A percentile compares a stretch with the other conserved stretches of the same genome.
These are phyloP conservation scores for Ophiocordyceps unilateralis DNA, from an alignment of 2,329 filamentous ascomycete genomes.

Conservation along the genomic window DNA sequence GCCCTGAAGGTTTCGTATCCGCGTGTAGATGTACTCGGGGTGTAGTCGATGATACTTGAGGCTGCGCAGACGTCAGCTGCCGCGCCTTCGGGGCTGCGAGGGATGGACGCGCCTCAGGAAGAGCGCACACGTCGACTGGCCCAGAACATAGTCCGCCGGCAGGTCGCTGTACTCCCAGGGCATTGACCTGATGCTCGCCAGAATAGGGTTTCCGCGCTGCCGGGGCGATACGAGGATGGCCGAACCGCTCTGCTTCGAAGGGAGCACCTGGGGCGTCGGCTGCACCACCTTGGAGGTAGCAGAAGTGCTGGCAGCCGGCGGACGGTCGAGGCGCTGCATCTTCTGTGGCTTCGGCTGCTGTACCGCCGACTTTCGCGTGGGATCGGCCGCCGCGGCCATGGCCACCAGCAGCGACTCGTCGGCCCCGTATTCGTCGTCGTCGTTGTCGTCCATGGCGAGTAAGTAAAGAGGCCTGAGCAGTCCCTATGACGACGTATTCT, in stretches of 20 bases:
- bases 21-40: slow-evolving; percentile 92
- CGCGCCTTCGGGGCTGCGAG: neutral
- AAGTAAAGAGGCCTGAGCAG: neutral
- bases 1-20: slow-evolving; percentile 68
- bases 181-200: slow-evolving; percentile 64
- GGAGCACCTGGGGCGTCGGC: slow-evolving; percentile 73
- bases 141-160: slow-evolving; percentile 83
- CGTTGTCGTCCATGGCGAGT: slow-evolving; percentile 4
- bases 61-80: slow-evolving; percentile 16
- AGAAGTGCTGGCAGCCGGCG: slow-evolving; percentile 21
- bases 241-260: slow-evolving; percentile 46
- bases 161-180: slow-evolving; percentile 97
- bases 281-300: slow-evolving; percentile 51
- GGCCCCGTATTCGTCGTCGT: slow-evolving; percentile 40
- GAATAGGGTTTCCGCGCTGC: slow-evolving; percentile 87
- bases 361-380: slow-evolving; percentile 5
- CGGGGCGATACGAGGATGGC: slow-evolving; percentile 79
- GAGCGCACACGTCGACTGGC: slow-evolving; percentile 72
- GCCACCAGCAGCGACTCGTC: slow-evolving; percentile 39
- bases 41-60: slow-evolving; percentile 96
- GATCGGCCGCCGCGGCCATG: slow-evolving; percentile 29
- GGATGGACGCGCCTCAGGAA: slow-evolving; percentile 46
- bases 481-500: too few relatives aligned
- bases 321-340: slow-evolving; percentile 33
- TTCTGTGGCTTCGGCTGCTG: slow-evolving; percentile 24